Percentiles rank a stretch among this genome's conserved stretches.
These are phyloP conservation scores for Cystobasidiaceae sp. DNA, from an alignment of 1,284 basidiomycete species.

Conservation along the genomic window DNA sequence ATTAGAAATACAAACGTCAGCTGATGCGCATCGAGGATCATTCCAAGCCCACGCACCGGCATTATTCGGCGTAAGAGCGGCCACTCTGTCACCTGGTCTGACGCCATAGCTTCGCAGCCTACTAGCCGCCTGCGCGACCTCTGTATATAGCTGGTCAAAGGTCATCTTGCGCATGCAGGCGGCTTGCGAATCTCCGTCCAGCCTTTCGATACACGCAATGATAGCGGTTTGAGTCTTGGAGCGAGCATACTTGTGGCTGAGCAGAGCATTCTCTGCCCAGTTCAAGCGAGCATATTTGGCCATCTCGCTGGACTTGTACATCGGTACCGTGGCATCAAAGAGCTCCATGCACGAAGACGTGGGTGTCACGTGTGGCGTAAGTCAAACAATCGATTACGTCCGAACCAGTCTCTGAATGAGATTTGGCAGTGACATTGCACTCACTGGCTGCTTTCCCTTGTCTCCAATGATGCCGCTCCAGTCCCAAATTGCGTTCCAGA, in stretches of 20 bases:
- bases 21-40: not conserved
- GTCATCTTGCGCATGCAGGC: constrained; percentile 14
- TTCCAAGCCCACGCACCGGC: not conserved
- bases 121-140: not conserved
- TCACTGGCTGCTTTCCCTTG: not conserved
- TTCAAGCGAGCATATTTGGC: constrained; percentile 66
- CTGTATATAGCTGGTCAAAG: constrained; percentile 21
- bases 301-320: constrained; percentile 67
- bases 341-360: no score
- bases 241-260: constrained; percentile 43
- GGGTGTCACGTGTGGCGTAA: no score
- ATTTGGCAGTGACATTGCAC: not conserved
- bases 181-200: no score
- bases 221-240: constrained; percentile 61
- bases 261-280: constrained; percentile 81
- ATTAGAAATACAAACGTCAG: not conserved
- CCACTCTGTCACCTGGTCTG: constrained; percentile 24
- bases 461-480: constrained; percentile 35
- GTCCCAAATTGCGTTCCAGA: constrained; percentile 34
- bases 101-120: constrained; percentile 2
- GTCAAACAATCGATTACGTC: no score
- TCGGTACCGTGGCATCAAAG: constrained; percentile 57
- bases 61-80: constrained; percentile 28
- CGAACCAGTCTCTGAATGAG: no score
- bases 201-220: constrained; percentile 48